phyloP scores from a whole-genome alignment of 2,329 filamentous ascomycete genomes.

The Stagonosporopsis cucurbitacearum region DNA sequence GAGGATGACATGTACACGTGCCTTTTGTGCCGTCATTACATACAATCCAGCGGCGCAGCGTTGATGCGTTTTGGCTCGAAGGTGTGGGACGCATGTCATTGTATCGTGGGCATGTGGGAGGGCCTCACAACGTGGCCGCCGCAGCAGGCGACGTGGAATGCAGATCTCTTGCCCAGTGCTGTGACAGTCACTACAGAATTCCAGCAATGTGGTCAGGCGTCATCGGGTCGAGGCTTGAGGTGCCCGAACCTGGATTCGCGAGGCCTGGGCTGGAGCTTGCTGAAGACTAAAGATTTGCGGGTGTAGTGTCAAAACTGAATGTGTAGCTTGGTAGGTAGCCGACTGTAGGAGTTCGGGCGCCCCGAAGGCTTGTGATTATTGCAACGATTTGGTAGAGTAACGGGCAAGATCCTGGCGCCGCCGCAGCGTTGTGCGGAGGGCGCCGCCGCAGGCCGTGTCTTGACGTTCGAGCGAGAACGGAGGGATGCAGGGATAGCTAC shows the following conservation, averaged over 20 bases:
- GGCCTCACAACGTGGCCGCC: constrained; percentile 40
- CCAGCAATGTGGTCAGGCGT: constrained; percentile 45
- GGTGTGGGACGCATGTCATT: constrained; percentile 4
- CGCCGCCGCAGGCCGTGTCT: constrained; percentile 11
- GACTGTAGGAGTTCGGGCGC: constrained; percentile 34
- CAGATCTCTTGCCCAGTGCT: constrained; percentile 19
- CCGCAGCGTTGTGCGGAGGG: constrained; percentile 14
- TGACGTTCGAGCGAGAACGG: neutral
- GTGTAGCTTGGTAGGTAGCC: constrained; percentile 35
- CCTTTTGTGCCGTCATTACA: neutral
- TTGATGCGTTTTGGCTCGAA: constrained; percentile 20
- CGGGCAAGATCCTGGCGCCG: constrained; percentile 33
- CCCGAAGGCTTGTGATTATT: constrained; percentile 30
- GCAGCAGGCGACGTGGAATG: constrained; percentile 15
- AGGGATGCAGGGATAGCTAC: constrained; percentile 1
- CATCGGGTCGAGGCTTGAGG: constrained; percentile 38
- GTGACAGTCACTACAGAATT: constrained; percentile 34
- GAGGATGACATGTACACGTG: constrained; percentile 3
- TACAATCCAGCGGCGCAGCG: constrained; percentile 2
- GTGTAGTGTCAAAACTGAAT: constrained; percentile 38
- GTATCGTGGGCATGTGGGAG: constrained; percentile 3
- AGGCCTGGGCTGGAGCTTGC: constrained; percentile 25
- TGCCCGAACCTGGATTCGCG: constrained; percentile 27
- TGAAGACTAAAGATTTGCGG: constrained; percentile 21
- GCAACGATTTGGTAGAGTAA: constrained; percentile 22